Evolutionary conservation across 345 rosid genomes (phyloP).

Genomic region (Hirschfeldia incana): DNA sequence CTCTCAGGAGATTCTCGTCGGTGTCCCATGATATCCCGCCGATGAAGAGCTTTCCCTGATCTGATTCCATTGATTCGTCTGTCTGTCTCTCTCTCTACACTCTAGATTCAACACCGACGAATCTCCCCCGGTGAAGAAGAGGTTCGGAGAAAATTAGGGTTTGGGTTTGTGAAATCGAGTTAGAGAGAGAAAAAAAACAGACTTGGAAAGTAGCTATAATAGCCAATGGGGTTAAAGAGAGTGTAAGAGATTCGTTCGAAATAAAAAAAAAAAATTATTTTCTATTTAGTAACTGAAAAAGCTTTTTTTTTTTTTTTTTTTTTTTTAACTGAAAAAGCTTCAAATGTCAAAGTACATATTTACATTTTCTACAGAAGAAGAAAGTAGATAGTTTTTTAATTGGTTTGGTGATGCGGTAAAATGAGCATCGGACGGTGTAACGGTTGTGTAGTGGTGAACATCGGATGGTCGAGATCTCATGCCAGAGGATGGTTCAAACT

Average conservation of each 20-base stretch:
- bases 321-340: not conserved
- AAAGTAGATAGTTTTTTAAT: not conserved
- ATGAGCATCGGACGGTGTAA: constrained; percentile 10
- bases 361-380: not conserved
- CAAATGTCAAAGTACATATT: not conserved
- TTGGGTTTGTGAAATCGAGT: constrained; percentile 32
- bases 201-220: constrained; percentile 6
- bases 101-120: not conserved
- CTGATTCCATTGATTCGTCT: constrained; percentile 57
- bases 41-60: constrained; percentile 87
- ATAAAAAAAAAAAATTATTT: not conserved
- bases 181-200: not conserved
- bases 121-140: constrained; percentile 31
- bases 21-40: constrained; percentile 99
- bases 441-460: not conserved
- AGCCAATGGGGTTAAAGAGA: constrained; percentile 35
- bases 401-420: not conserved
- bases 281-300: too few relatives aligned
- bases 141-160: constrained; percentile 37
- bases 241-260: not conserved
- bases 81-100: not conserved
- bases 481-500: not conserved
- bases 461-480: constrained; percentile 1
- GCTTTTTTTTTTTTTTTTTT: not conserved
- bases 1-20: constrained; percentile 62